Conservation (phyloP, 2,329 filamentous ascomycete species). For the Xylariaceae sp. region DNA sequence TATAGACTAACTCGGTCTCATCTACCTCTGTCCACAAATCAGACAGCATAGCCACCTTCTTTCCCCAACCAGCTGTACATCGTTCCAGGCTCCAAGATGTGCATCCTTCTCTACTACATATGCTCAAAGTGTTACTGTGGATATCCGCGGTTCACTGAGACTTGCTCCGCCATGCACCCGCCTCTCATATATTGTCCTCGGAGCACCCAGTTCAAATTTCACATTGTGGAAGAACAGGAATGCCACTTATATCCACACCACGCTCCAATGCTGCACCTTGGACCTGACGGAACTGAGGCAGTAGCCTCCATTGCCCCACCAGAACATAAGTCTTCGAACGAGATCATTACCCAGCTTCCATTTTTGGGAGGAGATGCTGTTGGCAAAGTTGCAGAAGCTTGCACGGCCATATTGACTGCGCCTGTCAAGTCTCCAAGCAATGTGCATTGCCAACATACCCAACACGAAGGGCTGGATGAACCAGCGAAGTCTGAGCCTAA, state of each 20-base stretch:
- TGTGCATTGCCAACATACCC: neutral
- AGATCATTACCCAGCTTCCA: neutral
- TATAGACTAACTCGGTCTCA: too few species aligned
- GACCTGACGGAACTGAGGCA: neutral
- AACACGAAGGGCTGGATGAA: neutral
- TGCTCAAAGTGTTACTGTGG: slow-evolving; percentile 25
- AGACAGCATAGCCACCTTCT: too few species aligned
- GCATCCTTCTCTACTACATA: slow-evolving; percentile 23
- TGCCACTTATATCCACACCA: slow-evolving; percentile 23
- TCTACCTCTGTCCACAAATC: too few species aligned
- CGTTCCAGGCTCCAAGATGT: slow-evolving; percentile 21
- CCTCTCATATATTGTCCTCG: slow-evolving; percentile 17
- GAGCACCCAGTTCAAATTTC: slow-evolving; percentile 19
- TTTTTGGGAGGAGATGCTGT: neutral
- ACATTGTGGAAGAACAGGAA: slow-evolving; percentile 1
- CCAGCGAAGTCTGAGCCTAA: too few species aligned
- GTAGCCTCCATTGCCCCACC: neutral
- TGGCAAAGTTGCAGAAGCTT: neutral
- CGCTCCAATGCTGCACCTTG: neutral
- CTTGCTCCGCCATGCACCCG: slow-evolving; percentile 16
- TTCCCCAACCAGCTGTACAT: too few species aligned
- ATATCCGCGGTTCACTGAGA: slow-evolving; percentile 12
- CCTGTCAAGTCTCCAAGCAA: neutral
- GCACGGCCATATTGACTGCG: neutral
- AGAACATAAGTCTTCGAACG: neutral